Conservation (phyloP, 2,329 filamentous ascomycete species). For the Alternaria atra region DNA sequence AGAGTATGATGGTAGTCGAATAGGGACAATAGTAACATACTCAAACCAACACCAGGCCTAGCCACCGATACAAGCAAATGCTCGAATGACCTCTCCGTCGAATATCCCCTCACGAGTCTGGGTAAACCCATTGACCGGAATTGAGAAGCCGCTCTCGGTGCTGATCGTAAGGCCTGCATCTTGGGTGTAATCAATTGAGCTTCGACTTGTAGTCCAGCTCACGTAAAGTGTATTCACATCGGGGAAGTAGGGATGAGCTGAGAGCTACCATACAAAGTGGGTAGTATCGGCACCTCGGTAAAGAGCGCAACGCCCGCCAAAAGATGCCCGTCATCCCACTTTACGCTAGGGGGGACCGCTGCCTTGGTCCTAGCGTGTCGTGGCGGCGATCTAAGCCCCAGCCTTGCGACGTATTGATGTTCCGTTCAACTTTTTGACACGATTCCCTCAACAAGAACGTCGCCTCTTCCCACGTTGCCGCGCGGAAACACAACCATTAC, state of each 20-base stretch:
- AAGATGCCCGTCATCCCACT: slow-evolving; percentile 7
- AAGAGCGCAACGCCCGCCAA: slow-evolving; percentile 15
- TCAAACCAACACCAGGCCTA: slow-evolving; percentile 87
- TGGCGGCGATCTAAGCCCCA: slow-evolving; percentile 30
- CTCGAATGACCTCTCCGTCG: slow-evolving; percentile 69
- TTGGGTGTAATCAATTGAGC: slow-evolving; percentile 20
- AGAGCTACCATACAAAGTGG: slow-evolving; percentile 23
- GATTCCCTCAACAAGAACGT: slow-evolving; percentile 35
- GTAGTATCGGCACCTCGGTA: slow-evolving; percentile 43
- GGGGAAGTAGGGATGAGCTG: background rate
- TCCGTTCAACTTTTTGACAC: slow-evolving; percentile 36
- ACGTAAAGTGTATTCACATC: background rate
- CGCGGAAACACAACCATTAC: slow-evolving; percentile 5
- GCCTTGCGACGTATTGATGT: slow-evolving; percentile 20
- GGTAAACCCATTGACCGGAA: slow-evolving; percentile 67
- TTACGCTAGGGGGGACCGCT: background rate
- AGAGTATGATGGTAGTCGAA: background rate
- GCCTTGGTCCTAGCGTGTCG: slow-evolving; percentile 11
- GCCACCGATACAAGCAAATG: slow-evolving; percentile 83
- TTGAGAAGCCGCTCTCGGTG: slow-evolving; percentile 69
- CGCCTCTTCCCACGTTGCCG: slow-evolving; percentile 9
- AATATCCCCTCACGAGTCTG: slow-evolving; percentile 61
- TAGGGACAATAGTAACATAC: slow-evolving; percentile 59
- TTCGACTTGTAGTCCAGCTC: background rate
- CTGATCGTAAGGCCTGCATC: slow-evolving; percentile 63